A percentile compares a stretch with the other conserved stretches of the same genome.
Conservation (phyloP, 2,329 filamentous ascomycete species). For the Pezicula neosporulosa region DNA sequence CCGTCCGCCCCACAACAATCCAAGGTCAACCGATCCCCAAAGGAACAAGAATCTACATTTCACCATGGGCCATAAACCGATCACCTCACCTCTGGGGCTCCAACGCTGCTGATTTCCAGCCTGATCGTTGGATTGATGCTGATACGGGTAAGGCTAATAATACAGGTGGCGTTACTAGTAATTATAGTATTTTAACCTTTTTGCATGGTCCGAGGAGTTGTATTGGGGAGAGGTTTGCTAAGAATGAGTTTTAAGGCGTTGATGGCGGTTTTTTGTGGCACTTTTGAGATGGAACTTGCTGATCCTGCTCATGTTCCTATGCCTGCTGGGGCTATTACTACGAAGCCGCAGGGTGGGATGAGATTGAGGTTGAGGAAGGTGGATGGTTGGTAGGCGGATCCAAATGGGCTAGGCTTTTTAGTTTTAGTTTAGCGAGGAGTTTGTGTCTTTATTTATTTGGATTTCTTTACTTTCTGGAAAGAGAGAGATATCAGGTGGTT, state of each 20-base stretch:
- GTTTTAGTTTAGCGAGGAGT: too few relatives aligned
- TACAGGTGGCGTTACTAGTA: conserved; percentile 68
- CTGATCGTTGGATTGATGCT: conserved; percentile 61
- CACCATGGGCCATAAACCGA: conserved; percentile 66
- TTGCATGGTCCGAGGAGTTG: conserved; percentile 81
- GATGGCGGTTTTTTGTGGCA: conserved; percentile 35
- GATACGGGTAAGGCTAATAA: conserved; percentile 30
- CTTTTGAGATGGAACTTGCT: conserved; percentile 16
- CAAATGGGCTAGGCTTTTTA: too few relatives aligned
- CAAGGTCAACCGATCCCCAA: conserved; percentile 63
- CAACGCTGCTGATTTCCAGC: conserved; percentile 72
- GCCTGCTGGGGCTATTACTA: conserved; percentile 20
- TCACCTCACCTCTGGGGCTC: conserved; percentile 69
- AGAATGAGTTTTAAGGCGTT: conserved; percentile 81
- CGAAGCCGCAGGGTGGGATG: conserved; percentile 24
- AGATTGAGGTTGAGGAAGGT: conserved; percentile 15
- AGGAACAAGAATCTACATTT: conserved; percentile 65
- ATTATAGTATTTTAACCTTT: conserved; percentile 79
- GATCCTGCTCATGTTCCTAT: conserved; percentile 14
- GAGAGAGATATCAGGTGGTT: too few relatives aligned
- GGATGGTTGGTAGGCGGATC: conserved; percentile 14
- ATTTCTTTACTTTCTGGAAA: too few relatives aligned
- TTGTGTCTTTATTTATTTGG: too few relatives aligned
- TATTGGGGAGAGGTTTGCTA: conserved; percentile 78
- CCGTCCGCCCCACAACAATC: conserved; percentile 62